Evolutionary conservation across 2,329 filamentous ascomycete genomes (phyloP).

Genomic region (Domatiomyces globalis): DNA sequence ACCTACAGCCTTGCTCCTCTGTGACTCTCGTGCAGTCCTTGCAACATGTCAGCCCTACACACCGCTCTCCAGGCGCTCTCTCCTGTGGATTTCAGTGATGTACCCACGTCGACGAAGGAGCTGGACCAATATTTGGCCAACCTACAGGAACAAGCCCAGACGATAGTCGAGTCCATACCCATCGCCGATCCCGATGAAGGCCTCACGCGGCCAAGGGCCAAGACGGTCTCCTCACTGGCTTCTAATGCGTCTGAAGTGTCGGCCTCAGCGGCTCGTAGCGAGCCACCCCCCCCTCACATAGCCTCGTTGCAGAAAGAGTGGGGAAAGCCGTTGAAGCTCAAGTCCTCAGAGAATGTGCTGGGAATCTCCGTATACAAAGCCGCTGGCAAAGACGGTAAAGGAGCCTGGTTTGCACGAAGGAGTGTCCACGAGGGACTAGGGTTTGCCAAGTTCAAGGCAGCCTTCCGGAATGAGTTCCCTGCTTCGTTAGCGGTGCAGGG

Average conservation of each 20-base stretch:
- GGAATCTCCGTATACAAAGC: conserved; percentile 70
- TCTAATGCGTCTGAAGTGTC: conserved; percentile 39
- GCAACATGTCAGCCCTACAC: conserved; percentile 43
- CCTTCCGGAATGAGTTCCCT: conserved; percentile 63
- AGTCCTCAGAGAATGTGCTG: conserved; percentile 57
- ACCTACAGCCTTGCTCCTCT: not conserved
- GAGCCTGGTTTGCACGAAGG: conserved; percentile 76
- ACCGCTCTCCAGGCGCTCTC: conserved; percentile 44
- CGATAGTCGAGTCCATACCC: conserved; percentile 65
- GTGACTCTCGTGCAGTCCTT: not conserved
- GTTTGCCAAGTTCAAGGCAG: conserved; percentile 64
- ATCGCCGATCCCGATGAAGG: conserved; percentile 32
- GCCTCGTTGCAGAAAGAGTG: conserved; percentile 61
- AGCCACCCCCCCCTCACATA: conserved; percentile 38
- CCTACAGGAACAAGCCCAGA: conserved; percentile 53
- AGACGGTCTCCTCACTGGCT: conserved; percentile 36
- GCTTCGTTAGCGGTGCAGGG: conserved; percentile 60
- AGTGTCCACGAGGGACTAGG: conserved; percentile 67
- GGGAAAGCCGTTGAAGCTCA: conserved; percentile 67
- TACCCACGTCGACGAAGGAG: conserved; percentile 33
- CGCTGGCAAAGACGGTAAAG: conserved; percentile 61
- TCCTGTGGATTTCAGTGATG: conserved; percentile 40
- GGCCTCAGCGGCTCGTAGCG: conserved; percentile 37
- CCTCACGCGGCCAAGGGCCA: conserved; percentile 41
- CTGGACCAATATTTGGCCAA: conserved; percentile 41